A percentile compares a stretch with the other conserved stretches of the same genome.
These are phyloP conservation scores for Aspergillus nomiae DNA, from an alignment of 2,329 filamentous ascomycete species.

Conservation along the genomic window DNA sequence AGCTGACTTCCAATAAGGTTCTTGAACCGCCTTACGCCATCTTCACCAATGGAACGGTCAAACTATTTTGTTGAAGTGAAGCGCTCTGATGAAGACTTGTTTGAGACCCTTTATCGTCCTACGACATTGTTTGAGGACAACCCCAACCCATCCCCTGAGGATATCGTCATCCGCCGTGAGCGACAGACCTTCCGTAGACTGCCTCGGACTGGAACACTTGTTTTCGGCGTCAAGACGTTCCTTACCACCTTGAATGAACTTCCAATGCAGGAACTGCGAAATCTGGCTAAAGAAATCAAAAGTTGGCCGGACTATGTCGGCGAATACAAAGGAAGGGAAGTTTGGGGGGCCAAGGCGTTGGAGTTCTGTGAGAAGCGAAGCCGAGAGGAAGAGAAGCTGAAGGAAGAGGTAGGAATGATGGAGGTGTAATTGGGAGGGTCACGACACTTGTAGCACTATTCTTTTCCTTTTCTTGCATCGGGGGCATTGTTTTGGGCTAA, in stretches of 20 bases:
- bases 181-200: conserved; percentile 53
- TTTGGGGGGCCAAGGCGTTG: conserved; percentile 45
- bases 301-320: conserved; percentile 50
- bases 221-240: conserved; percentile 55
- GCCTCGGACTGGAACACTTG: conserved; percentile 46
- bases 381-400: conserved; percentile 15
- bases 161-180: conserved; percentile 53
- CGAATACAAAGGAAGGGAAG: conserved; percentile 47
- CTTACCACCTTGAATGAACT: conserved; percentile 46
- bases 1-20: conserved; percentile 35
- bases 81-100: conserved; percentile 36
- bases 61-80: conserved; percentile 55
- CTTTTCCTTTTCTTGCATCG: conserved; percentile 17
- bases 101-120: conserved; percentile 49
- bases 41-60: conserved; percentile 50
- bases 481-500: conserved; percentile 10
- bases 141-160: conserved; percentile 36
- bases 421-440: conserved; percentile 15
- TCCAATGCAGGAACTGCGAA: conserved; percentile 42
- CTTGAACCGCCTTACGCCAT: conserved; percentile 47
- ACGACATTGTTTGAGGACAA: conserved; percentile 42
- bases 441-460: conserved; percentile 20
- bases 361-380: conserved; percentile 36
- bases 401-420: conserved; percentile 14
- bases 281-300: conserved; percentile 46